These are phyloP conservation scores for Boechera stricta DNA, from an alignment of 345 rosid genomes.

Conservation along the genomic window DNA sequence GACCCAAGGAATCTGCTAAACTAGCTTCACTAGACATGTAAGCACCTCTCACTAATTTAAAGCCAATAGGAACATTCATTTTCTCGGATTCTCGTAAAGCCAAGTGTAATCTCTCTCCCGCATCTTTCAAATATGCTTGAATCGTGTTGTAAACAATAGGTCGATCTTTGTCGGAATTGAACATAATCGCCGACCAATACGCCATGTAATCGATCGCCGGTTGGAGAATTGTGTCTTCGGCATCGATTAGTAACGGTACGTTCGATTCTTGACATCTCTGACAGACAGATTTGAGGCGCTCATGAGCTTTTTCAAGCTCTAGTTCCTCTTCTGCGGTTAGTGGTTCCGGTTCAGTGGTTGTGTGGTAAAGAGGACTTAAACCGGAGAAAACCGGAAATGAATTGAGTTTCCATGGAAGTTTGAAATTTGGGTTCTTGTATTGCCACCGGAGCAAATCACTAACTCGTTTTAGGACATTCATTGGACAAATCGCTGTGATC, in stretches of 20 bases:
- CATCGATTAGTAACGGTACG: constrained; percentile 67
- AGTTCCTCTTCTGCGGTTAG: constrained; percentile 63
- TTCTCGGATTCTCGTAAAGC: constrained; percentile 60
- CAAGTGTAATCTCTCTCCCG: constrained; percentile 63
- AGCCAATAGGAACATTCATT: constrained; percentile 70
- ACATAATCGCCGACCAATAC: constrained; percentile 56
- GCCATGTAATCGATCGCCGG: constrained; percentile 90
- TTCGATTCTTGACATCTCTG: constrained; percentile 54
- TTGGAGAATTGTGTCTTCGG: constrained; percentile 79
- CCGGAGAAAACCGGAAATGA: constrained; percentile 69
- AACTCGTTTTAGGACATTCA: constrained; percentile 57
- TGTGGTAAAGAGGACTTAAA: constrained; percentile 77
- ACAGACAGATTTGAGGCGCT: constrained; percentile 61
- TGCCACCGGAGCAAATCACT: constrained; percentile 91
- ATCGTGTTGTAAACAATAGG: constrained; percentile 72
- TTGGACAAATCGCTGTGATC: constrained; percentile 79
- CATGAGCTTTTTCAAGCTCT: constrained; percentile 57
- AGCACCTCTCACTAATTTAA: constrained; percentile 90
- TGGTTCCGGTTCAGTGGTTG: constrained; percentile 62
- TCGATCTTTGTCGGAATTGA: constrained; percentile 50
- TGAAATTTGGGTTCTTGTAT: constrained; percentile 60
- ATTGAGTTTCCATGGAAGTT: constrained; percentile 79
- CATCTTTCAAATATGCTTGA: constrained; percentile 85
- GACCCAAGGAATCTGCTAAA: constrained; percentile 71
- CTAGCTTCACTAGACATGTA: constrained; percentile 74